A percentile compares a stretch with the other conserved stretches of the same genome.
phyloP scores from a whole-genome alignment of 179 eudicot species.

The Beta macrorhiza region DNA sequence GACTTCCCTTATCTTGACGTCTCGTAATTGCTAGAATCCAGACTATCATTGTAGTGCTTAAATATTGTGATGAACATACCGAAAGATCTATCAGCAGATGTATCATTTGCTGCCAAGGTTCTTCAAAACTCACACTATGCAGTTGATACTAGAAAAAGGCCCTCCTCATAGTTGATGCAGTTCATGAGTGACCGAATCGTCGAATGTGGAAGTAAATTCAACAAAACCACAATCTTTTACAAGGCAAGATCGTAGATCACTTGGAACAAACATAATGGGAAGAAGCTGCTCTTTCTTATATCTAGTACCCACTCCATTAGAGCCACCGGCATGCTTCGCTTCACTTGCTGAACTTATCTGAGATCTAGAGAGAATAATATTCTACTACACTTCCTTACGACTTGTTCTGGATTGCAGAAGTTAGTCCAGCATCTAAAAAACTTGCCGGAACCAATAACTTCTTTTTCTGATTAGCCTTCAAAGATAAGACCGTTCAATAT shows the following conservation, averaged over 20 bases:
- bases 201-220: not conserved
- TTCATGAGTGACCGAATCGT: not conserved
- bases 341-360: too few relatives aligned
- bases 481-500: not conserved
- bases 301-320: not conserved
- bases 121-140: not conserved
- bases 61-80: too few relatives aligned
- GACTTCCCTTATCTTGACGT: not conserved
- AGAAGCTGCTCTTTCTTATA: not conserved
- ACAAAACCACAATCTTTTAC: not conserved
- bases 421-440: not conserved
- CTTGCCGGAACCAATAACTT: not conserved
- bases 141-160: not conserved
- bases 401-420: not conserved
- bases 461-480: not conserved
- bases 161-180: not conserved
- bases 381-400: constrained; percentile 1
- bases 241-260: not conserved
- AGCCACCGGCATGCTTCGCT: constrained; percentile 1
- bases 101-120: not conserved
- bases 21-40: not conserved
- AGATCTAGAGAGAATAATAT: too few relatives aligned
- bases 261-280: not conserved
- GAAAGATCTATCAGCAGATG: too few relatives aligned
- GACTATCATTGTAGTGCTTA: not conserved